Base-by-base conservation (phyloP, 495 filamentous ascomycete genomes). In the Penicillium daleae region DNA sequence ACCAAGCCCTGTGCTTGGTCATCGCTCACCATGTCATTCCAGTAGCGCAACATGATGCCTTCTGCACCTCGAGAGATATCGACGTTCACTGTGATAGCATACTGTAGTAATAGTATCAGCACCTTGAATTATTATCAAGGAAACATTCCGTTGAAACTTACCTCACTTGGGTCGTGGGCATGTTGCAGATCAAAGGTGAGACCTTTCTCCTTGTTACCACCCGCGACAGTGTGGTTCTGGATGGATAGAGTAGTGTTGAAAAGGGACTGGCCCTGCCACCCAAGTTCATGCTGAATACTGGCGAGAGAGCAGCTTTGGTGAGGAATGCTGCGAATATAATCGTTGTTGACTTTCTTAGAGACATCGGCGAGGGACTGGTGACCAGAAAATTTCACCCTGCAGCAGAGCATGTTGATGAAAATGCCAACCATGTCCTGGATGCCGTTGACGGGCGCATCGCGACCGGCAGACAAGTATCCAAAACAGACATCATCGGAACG, bases 201-300 rank as follows among this genome's bases (percentile, higher is more conserved):
- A n/a, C 64, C 69, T 29, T 75, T 71, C 12, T 78, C 68, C 40
- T 76, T 75, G 10, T 66, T 52, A 32, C 66, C 67, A n/a, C 72
- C 71, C 2, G 74, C 70, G 10, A 67, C 70, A 2, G 69, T 68
- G 50, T 78, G 74, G 51, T 83, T 83, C 37, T 83, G 81, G 22
- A 83, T 82, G 0, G 85, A 86, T n/a, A 85, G 70, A 0, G 81
- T 81, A 15, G 85, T 86, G 64, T 87, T 86, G 74, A 85, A 86
- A 2, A 87, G 69, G 12, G 80, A 66, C 59, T 81, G 79, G 19
- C 80, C 80, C 50, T 78, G 71, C 57, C 79, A 66, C 5, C 82
- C 79, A 56, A 86, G 74, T 39, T 83, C 80, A 58, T 86, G 83
- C 63, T 87, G 85, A 17, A 86, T 78, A 32, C 77, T 74, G 3